Evolutionary conservation across 75 land plant species (phyloP).

Genomic region (Sequoiadendron giganteum): DNA sequence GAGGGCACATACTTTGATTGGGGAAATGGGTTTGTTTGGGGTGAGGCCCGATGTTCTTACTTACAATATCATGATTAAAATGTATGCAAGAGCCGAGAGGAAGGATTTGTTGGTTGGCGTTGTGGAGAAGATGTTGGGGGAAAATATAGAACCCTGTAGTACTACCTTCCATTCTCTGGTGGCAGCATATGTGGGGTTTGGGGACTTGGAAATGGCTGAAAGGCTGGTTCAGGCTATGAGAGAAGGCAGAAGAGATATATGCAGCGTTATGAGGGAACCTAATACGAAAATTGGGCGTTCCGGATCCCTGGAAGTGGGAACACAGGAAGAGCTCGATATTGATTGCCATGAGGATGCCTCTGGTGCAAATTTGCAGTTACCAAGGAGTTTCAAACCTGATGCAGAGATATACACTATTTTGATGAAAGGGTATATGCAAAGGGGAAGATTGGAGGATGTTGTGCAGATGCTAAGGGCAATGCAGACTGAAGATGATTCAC

Average conservation of each 20-base stretch:
- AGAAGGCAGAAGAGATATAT: slow-evolving; percentile 50
- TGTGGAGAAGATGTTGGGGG: slow-evolving; percentile 46
- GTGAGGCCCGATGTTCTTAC: slow-evolving; percentile 74
- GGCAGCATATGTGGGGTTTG: slow-evolving; percentile 86
- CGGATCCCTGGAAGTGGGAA: slow-evolving; percentile 7
- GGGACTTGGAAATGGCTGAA: slow-evolving; percentile 77
- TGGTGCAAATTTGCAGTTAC: slow-evolving; percentile 32
- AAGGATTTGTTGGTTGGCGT: slow-evolving; percentile 47
- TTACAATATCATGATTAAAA: slow-evolving; percentile 88
- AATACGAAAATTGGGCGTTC: slow-evolving; percentile 1
- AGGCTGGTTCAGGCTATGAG: slow-evolving; percentile 65
- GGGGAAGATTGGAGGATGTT: slow-evolving; percentile 63
- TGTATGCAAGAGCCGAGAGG: slow-evolving; percentile 65
- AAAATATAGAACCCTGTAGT: slow-evolving; percentile 50
- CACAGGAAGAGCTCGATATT: neutral
- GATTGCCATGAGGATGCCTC: neutral
- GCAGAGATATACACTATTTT: slow-evolving; percentile 77
- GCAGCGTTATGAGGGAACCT: slow-evolving; percentile 31
- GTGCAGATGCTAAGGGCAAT: slow-evolving; percentile 71
- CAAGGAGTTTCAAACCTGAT: slow-evolving; percentile 54
- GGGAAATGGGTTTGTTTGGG: slow-evolving; percentile 42
- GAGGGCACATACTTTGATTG: slow-evolving; percentile 51
- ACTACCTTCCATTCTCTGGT: slow-evolving; percentile 81
- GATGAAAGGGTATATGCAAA: slow-evolving; percentile 93
- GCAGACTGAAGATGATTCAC: slow-evolving; percentile 48